Evolutionary conservation across 140 eudicot species (phyloP).

Genomic region (Bidens hawaiensis): DNA sequence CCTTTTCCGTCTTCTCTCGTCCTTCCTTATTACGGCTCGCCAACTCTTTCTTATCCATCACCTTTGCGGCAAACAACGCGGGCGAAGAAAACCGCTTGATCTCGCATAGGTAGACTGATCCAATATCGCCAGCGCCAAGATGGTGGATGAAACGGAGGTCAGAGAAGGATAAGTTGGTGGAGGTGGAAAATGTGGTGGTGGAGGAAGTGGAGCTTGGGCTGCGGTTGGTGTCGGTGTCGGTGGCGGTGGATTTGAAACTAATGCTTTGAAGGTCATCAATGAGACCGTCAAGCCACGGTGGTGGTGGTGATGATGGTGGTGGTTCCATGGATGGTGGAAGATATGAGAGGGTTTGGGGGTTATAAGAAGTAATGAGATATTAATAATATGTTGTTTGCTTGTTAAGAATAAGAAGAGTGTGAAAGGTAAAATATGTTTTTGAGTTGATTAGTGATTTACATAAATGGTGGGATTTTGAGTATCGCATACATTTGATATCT

Average conservation of each 20-base stretch:
- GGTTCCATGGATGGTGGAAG: conserved; percentile 29
- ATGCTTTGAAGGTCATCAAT: conserved; percentile 82
- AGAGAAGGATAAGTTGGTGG: conserved; percentile 35
- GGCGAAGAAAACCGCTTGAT: conserved; percentile 29
- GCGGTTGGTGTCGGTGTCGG: conserved; percentile 58
- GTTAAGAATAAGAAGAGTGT: no score
- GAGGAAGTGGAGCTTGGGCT: conserved; percentile 59
- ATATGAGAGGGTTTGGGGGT: not conserved
- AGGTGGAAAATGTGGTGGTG: conserved; percentile 21
- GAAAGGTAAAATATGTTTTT: no score
- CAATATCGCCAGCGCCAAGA: conserved; percentile 89
- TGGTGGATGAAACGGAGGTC: conserved; percentile 79
- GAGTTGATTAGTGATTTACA: no score
- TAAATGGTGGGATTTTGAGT: no score
- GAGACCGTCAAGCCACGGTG: conserved; percentile 56
- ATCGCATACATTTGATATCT: no score
- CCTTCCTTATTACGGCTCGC: conserved; percentile 82
- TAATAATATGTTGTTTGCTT: no score
- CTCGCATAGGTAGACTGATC: conserved; percentile 64
- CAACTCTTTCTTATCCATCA: conserved; percentile 72
- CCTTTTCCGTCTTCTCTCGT: conserved; percentile 64
- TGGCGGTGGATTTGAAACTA: conserved; percentile 88
- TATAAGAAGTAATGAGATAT: not conserved
- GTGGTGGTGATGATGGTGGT: no score
- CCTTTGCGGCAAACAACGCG: conserved; percentile 75